Conservation (phyloP, 2,329 filamentous ascomycete genomes). For the Penicillium polonicum region DNA sequence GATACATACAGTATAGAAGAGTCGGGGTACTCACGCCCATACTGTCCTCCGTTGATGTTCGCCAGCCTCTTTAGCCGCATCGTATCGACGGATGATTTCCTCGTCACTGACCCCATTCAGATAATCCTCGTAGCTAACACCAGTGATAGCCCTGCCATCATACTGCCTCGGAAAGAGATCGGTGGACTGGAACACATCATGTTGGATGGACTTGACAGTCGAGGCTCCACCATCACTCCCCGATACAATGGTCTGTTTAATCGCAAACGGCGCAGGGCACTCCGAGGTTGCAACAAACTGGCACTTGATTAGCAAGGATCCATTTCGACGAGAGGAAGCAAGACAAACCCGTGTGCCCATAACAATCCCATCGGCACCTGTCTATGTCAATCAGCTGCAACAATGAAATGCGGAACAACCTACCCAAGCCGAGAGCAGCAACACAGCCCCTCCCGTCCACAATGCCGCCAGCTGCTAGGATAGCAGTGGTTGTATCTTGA, state of each 20-base stretch:
- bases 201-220: slow-evolving; percentile 46
- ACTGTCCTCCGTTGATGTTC: slow-evolving; percentile 20
- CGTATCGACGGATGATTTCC: slow-evolving; percentile 20
- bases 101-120: slow-evolving; percentile 15
- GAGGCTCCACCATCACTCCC: slow-evolving; percentile 47
- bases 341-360: slow-evolving; percentile 23
- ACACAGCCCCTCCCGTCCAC: slow-evolving; percentile 56
- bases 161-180: slow-evolving; percentile 22
- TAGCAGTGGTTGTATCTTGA: slow-evolving; percentile 32
- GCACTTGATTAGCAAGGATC: slow-evolving; percentile 23
- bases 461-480: slow-evolving; percentile 63
- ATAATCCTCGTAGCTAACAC: slow-evolving; percentile 17
- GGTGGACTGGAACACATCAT: slow-evolving; percentile 25
- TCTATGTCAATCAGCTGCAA: slow-evolving; percentile 28
- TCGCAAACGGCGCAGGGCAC: slow-evolving; percentile 43
- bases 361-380: slow-evolving; percentile 23
- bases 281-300: slow-evolving; percentile 49
- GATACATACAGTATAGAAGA: background rate
- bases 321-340: background rate
- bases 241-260: slow-evolving; percentile 45
- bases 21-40: slow-evolving; percentile 18
- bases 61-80: slow-evolving; percentile 15
- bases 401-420: slow-evolving; percentile 14
- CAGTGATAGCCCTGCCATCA: slow-evolving; percentile 20
- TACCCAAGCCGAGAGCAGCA: slow-evolving; percentile 56